Base-by-base conservation (phyloP, 2,329 filamentous ascomycete species). In the Penicillium thymicola region DNA sequence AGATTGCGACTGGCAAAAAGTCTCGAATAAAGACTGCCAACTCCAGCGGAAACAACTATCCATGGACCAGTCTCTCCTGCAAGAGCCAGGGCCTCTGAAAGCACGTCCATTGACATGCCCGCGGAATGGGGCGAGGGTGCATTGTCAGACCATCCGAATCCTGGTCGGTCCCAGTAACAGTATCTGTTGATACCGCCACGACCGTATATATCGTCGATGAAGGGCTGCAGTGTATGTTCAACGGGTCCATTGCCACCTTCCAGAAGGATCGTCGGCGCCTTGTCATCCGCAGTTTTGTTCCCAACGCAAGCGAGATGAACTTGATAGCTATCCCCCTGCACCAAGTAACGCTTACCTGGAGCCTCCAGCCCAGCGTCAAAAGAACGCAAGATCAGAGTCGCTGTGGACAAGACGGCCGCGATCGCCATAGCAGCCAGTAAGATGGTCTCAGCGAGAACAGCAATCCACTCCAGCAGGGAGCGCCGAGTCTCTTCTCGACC, bases 81-180 rank as follows among this genome's bases (percentile, higher is more conserved):
- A 40, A 85, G 80, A 2, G 88, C 87, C 6, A 99, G 82, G 3
- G 92, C 90, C 76, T 97, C 92, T 42, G 90, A 92, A 27, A 97
- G 79, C 0, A 87, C 90, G 68, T 96, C 92, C 5, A 90, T 87
- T n/a, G 89, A 88, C 84, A 97, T 96, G 42, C 92, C 92, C 5
- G 91, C 93, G 5, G 90, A 96, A 66, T 96, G 87, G 0, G 94
- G 94, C 6, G 92, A 97, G 2, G 94, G 94, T 0, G 93, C 92
- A 54, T 94, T 93, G 74, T 99, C 94, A 45, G 85, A 85, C 87
- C 91, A 96, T 7, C 84, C 93, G 54, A 93, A 83, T 1, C 94
- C 94, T 0, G 94, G 94, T 23, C 94, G 88, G 71, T 99, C 94
- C 71, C 90, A 92, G 74, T 96, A 97, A 80, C 94, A 99, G 77